phyloP scores from a whole-genome alignment of 768 basidiomycete genomes.

The Cyathus striatus region DNA sequence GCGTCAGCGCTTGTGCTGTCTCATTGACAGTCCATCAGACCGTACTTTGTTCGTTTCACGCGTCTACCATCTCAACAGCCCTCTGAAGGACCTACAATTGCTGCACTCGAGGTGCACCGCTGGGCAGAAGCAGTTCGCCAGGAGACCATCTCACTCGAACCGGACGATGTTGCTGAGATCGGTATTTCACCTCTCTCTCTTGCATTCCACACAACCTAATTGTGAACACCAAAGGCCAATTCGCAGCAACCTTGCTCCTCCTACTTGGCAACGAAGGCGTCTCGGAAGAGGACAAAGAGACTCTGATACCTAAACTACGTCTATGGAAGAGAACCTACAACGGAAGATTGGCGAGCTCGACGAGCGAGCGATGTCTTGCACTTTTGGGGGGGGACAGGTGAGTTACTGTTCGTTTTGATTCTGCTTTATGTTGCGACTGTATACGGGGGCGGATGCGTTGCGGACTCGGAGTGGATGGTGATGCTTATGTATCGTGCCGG shows the following conservation, averaged over 20 bases:
- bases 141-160: no score
- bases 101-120: slow-evolving; percentile 29
- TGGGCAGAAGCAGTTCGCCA: slow-evolving; percentile 20
- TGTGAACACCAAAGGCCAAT: no score
- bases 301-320: slow-evolving; percentile 25
- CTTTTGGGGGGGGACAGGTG: background rate
- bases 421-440: no score
- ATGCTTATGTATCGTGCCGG: no score
- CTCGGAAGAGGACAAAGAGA: slow-evolving; percentile 22
- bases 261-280: slow-evolving; percentile 28
- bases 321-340: slow-evolving; percentile 22
- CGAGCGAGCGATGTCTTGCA: slow-evolving; percentile 4
- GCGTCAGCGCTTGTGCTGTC: background rate
- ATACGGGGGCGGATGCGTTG: no score
- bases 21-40: slow-evolving; percentile 13
- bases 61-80: slow-evolving; percentile 22
- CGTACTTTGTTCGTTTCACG: slow-evolving; percentile 36
- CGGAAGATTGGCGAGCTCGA: slow-evolving; percentile 24
- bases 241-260: slow-evolving; percentile 32
- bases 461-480: no score
- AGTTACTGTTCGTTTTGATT: background rate
- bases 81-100: no score
- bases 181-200: no score
- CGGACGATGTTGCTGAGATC: slow-evolving; percentile 24
- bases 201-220: no score